A percentile compares a stretch with the other conserved stretches of the same genome.
These are phyloP conservation scores for Abelmoschus esculentus DNA, from an alignment of 345 rosid species.

Conservation along the genomic window DNA sequence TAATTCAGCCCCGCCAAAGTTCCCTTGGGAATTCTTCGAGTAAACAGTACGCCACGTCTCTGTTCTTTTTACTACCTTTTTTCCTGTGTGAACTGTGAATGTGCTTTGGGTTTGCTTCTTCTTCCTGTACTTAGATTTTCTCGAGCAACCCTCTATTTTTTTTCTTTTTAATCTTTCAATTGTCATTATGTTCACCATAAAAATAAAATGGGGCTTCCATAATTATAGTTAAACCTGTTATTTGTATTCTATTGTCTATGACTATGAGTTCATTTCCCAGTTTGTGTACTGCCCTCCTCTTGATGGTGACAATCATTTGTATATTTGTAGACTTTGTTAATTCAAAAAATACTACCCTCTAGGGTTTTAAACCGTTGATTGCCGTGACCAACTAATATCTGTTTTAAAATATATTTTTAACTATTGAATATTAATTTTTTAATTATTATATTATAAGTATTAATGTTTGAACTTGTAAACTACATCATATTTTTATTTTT, in stretches of 20 bases:
- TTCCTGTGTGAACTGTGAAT: constrained; percentile 66
- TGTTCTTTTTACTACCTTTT: background rate
- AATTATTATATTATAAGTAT: too few species aligned
- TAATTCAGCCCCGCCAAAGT: constrained; percentile 46
- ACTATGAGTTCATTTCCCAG: constrained; percentile 12
- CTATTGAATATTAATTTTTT: too few species aligned
- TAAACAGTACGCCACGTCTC: constrained; percentile 22
- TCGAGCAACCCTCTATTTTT: constrained; percentile 24
- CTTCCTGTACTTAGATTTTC: constrained; percentile 79
- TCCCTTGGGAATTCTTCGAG: constrained; percentile 91
- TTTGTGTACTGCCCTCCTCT: constrained; percentile 16
- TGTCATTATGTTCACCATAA: constrained; percentile 25
- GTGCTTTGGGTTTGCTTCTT: constrained; percentile 42
- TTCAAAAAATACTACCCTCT: background rate
- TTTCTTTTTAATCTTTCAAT: constrained; percentile 10
- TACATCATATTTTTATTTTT: too few species aligned
- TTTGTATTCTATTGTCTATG: constrained; percentile 4
- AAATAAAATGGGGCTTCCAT: constrained; percentile 50
- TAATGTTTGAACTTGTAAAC: too few species aligned
- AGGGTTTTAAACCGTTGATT: background rate
- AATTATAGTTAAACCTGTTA: constrained; percentile 10
- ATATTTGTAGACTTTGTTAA: background rate
- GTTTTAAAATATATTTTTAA: too few species aligned
- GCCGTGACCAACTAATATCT: too few species aligned
- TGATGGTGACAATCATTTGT: constrained; percentile 2